Conservation (phyloP, 768 basidiomycete species). For the Naematelia aurantialba region DNA sequence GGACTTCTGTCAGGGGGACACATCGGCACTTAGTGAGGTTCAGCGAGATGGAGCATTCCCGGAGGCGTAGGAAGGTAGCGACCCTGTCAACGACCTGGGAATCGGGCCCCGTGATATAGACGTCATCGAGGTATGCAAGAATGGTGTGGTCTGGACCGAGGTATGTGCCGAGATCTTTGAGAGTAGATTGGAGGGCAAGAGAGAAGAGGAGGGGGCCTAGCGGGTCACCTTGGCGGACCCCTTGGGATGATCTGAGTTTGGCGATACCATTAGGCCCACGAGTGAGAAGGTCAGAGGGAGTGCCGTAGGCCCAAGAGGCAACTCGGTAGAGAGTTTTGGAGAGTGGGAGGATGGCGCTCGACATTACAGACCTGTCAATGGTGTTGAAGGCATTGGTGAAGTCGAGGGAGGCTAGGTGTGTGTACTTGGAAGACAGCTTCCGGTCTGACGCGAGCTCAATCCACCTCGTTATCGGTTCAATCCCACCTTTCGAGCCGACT, state of each 20-base stretch:
- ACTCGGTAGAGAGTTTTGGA: conserved; percentile 18
- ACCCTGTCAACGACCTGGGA: not conserved
- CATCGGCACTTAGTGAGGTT: conserved; percentile 5
- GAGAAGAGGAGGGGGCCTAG: conserved; percentile 31
- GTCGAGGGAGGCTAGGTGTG: conserved; percentile 25
- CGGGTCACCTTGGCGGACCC: conserved; percentile 32
- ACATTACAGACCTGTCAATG: conserved; percentile 1
- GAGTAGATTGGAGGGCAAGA: conserved; percentile 7
- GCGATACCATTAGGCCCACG: not conserved
- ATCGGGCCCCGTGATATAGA: conserved; percentile 3
- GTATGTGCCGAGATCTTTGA: conserved; percentile 1
- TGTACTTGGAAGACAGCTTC: conserved; percentile 3
- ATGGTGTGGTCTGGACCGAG: conserved; percentile 9
- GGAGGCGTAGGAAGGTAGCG: not conserved
- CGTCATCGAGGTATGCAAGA: conserved; percentile 23
- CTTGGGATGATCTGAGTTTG: conserved; percentile 20
- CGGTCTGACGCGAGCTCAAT: conserved; percentile 16
- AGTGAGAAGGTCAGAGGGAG: conserved; percentile 2
- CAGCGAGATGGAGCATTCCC: not conserved
- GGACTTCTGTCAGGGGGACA: not conserved
- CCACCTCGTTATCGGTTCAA: conserved; percentile 15
- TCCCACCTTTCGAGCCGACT: conserved; percentile 17
- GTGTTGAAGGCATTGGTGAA: conserved; percentile 36
- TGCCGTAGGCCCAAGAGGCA: conserved; percentile 5
- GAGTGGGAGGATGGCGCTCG: conserved; percentile 6